Percentiles rank a stretch among this genome's conserved stretches.
These are phyloP conservation scores for Chondrus crispus DNA, from an alignment of 23 red algal genomes.

Conservation along the genomic window DNA sequence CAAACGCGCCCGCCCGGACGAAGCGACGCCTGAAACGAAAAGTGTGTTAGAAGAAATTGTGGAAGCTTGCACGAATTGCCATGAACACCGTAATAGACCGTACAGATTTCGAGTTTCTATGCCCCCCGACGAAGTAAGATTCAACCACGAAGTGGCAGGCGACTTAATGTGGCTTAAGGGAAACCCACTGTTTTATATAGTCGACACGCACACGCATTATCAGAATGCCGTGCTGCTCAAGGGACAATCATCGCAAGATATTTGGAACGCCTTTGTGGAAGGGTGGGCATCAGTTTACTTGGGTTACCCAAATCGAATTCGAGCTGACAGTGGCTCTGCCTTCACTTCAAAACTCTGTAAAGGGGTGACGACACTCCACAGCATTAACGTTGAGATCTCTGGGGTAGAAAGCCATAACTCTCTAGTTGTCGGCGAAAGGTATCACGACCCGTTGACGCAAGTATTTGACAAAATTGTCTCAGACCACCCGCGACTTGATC, in stretches of 20 bases:
- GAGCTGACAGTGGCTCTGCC: neutral
- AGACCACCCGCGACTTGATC: neutral
- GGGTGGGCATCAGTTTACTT: neutral
- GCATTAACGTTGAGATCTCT: neutral
- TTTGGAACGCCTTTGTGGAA: conserved; percentile 2
- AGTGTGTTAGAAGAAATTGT: neutral
- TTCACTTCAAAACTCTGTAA: neutral
- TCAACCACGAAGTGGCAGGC: neutral
- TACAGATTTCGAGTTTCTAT: conserved; percentile 4
- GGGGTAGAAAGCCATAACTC: conserved; percentile 6
- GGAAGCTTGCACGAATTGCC: neutral
- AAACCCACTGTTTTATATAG: conserved; percentile 4
- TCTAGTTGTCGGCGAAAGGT: neutral
- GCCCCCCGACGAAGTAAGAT: neutral
- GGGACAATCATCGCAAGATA: neutral
- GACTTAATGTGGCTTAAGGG: conserved; percentile 9
- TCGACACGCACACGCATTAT: neutral
- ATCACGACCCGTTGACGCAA: neutral
- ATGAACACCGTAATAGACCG: neutral
- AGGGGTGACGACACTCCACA: neutral
- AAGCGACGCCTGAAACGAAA: neutral
- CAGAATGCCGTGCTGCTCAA: neutral
- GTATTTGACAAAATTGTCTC: neutral
- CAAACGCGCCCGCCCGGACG: neutral
- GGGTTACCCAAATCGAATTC: neutral